These are phyloP conservation scores for Phytophthora cajani DNA, from an alignment of 352 stramenopile genomes.

Conservation along the genomic window DNA sequence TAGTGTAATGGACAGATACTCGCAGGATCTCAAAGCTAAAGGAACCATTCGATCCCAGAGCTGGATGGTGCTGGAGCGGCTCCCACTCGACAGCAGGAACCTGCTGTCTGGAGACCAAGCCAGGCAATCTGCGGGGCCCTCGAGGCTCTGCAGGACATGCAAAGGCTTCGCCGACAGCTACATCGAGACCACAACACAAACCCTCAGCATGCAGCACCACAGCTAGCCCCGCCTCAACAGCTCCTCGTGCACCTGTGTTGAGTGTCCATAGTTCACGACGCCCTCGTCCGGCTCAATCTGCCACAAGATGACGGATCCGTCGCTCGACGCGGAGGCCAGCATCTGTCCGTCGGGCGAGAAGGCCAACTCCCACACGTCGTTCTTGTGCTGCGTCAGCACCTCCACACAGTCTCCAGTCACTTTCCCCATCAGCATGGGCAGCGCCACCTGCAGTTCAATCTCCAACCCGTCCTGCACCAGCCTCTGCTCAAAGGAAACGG, in stretches of 20 bases:
- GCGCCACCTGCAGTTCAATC: constrained; percentile 21
- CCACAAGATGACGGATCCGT: constrained; percentile 84
- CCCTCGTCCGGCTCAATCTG: constrained; percentile 39
- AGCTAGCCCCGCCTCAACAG: not conserved
- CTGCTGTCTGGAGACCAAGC: constrained; percentile 74
- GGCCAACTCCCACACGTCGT: constrained; percentile 68
- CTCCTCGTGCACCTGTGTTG: constrained; percentile 20
- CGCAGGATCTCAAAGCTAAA: not conserved
- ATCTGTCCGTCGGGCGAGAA: constrained; percentile 84
- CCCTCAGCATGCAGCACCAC: not conserved
- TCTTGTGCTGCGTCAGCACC: constrained; percentile 53
- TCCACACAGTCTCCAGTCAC: constrained; percentile 47
- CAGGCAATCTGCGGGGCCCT: constrained; percentile 62
- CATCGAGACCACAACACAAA: no score
- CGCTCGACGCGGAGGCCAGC: constrained; percentile 80
- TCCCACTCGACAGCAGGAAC: constrained; percentile 62
- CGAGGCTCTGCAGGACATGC: constrained; percentile 51
- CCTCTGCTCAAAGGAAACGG: constrained; percentile 32
- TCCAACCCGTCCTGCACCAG: constrained; percentile 45
- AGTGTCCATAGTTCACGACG: not conserved
- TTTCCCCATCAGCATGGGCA: constrained; percentile 14
- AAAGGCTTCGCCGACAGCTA: constrained; percentile 19
- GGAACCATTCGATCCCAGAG: constrained; percentile 67
- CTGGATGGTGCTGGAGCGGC: constrained; percentile 63
- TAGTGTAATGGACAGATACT: not conserved